These are phyloP conservation scores for Nannochloropsis granulata DNA, from an alignment of 108 stramenopile genomes.

Conservation along the genomic window DNA sequence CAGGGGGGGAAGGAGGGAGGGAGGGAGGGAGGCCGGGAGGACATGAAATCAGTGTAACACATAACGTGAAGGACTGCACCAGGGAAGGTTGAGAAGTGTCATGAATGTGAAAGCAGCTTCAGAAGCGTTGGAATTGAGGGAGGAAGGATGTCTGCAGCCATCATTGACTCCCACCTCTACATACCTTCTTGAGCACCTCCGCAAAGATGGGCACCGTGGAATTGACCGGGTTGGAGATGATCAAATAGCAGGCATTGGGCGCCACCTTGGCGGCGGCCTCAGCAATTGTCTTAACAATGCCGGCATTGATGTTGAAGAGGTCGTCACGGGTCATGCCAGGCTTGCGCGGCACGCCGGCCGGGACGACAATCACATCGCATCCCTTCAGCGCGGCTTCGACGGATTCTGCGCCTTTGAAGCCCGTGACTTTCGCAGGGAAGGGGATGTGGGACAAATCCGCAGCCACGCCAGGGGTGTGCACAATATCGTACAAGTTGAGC, in stretches of 20 bases:
- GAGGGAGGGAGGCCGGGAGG: background rate
- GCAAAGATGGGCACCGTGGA: constrained; percentile 98
- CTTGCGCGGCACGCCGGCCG: constrained; percentile 97
- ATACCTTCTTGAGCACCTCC: constrained; percentile 71
- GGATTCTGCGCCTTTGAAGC: constrained; percentile 36
- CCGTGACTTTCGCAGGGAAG: constrained; percentile 40
- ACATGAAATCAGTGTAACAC: no score
- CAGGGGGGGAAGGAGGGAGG: background rate
- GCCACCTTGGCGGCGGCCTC: constrained; percentile 85
- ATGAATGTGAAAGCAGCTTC: no score
- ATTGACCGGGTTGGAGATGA: constrained; percentile 99
- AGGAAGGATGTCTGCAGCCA: background rate
- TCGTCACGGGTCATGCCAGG: constrained; percentile 91
- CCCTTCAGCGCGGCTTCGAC: constrained; percentile 48
- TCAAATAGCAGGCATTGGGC: constrained; percentile 85
- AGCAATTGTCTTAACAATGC: constrained; percentile 83
- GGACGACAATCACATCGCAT: constrained; percentile 88
- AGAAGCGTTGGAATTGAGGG: no score
- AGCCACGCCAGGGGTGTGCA: constrained; percentile 84
- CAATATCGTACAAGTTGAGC: constrained; percentile 40
- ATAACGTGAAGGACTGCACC: no score
- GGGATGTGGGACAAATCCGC: constrained; percentile 77
- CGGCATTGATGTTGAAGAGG: constrained; percentile 82
- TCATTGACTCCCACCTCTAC: background rate
- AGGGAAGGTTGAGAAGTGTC: no score